Evolutionary conservation across 2,329 filamentous ascomycete genomes (phyloP).

Genomic region (Cladobotryum mycophilum): DNA sequence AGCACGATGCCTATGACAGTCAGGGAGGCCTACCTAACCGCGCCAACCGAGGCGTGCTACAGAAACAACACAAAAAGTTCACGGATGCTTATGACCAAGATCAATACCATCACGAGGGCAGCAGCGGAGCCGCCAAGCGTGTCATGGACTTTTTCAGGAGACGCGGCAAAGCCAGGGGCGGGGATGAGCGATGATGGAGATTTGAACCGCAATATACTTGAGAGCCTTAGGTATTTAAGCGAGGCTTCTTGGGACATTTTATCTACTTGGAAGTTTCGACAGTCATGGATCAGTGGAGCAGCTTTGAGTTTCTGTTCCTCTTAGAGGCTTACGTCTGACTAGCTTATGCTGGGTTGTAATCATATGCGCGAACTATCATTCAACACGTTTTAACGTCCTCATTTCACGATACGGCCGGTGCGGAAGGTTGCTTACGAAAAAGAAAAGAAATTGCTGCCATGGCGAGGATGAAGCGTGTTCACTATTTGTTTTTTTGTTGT

Average conservation of each 20-base stretch:
- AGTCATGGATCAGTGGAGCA: not conserved
- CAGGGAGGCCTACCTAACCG: slow-evolving; percentile 32
- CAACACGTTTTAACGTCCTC: slow-evolving; percentile 7
- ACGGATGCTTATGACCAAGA: slow-evolving; percentile 81
- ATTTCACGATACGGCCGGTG: not conserved
- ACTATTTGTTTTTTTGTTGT: slow-evolving; percentile 7
- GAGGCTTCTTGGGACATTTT: no score
- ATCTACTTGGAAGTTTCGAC: no score
- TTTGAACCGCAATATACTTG: not conserved
- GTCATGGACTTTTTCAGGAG: slow-evolving; percentile 99
- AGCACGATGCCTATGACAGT: slow-evolving; percentile 37
- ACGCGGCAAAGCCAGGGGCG: slow-evolving; percentile 67
- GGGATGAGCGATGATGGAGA: slow-evolving; percentile 40
- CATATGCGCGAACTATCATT: slow-evolving; percentile 11
- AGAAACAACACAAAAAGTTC: slow-evolving; percentile 85
- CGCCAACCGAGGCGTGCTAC: slow-evolving; percentile 53
- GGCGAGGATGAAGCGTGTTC: slow-evolving; percentile 7
- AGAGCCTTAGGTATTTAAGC: not conserved
- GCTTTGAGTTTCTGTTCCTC: no score
- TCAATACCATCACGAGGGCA: slow-evolving; percentile 64
- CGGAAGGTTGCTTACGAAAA: not conserved
- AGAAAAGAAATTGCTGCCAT: no score
- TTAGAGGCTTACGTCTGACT: not conserved
- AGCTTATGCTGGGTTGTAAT: slow-evolving; percentile 10
- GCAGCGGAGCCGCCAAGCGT: slow-evolving; percentile 77